These are phyloP conservation scores for Aspergillus diversus DNA, from an alignment of 495 filamentous ascomycete species.

Conservation along the genomic window DNA sequence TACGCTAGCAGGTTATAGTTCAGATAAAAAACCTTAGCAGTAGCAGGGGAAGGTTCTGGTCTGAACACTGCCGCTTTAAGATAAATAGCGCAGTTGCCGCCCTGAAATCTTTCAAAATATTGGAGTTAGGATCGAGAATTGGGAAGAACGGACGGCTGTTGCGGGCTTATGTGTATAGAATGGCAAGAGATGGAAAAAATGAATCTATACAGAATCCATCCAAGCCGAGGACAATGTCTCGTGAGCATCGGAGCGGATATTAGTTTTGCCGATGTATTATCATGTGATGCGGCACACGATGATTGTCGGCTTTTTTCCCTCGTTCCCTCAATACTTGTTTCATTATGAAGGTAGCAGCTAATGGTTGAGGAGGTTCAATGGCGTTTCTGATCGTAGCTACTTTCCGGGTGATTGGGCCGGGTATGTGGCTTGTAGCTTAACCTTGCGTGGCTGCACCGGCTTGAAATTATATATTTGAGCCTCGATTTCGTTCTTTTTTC, in stretches of 20 bases:
- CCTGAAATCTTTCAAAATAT: not conserved
- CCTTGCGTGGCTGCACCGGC: no score
- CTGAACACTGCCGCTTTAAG: not conserved
- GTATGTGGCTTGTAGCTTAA: no score
- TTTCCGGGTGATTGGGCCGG: no score
- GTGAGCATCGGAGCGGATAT: not conserved
- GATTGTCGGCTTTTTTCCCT: not conserved
- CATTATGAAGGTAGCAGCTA: not conserved
- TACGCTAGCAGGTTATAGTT: not conserved
- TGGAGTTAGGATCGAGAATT: not conserved
- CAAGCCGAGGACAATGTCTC: not conserved
- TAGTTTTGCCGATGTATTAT: not conserved
- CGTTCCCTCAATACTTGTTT: not conserved
- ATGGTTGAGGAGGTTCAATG: no score
- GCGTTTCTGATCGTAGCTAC: no score
- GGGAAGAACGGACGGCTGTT: slow-evolving; percentile 4
- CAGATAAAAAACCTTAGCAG: not conserved
- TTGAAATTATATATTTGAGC: no score
- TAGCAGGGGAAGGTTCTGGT: not conserved
- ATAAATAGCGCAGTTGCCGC: not conserved
- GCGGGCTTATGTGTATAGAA: not conserved
- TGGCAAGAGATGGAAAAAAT: not conserved
- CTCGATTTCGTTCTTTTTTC: no score
- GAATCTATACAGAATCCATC: slow-evolving; percentile 18
- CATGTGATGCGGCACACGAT: slow-evolving; percentile 7